These are phyloP conservation scores for Termitomyces sp. DNA, from an alignment of 768 basidiomycete genomes.

Conservation along the genomic window DNA sequence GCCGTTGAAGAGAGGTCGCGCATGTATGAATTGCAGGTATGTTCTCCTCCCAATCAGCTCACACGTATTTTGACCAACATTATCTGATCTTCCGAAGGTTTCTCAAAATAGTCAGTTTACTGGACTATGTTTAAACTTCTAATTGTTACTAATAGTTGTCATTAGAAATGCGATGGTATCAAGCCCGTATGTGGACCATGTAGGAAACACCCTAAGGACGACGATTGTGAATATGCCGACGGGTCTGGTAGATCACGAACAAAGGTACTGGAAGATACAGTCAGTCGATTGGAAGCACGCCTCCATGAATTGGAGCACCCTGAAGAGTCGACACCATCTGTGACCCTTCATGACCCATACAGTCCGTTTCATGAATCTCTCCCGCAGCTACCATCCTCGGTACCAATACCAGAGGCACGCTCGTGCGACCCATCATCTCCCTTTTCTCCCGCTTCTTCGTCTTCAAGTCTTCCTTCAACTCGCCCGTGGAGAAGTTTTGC, in stretches of 20 bases:
- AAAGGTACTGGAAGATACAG: slow-evolving; percentile 56
- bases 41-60: slow-evolving; percentile 10
- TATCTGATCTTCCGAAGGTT: slow-evolving; percentile 29
- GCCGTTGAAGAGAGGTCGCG: slow-evolving; percentile 51
- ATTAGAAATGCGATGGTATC: slow-evolving; percentile 65
- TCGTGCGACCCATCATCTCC: slow-evolving; percentile 32
- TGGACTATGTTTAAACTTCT: slow-evolving; percentile 1
- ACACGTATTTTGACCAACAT: neutral
- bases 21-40: slow-evolving; percentile 53
- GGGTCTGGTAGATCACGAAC: slow-evolving; percentile 58
- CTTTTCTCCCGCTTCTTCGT: slow-evolving; percentile 42
- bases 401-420: slow-evolving; percentile 29
- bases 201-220: slow-evolving; percentile 51
- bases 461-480: slow-evolving; percentile 47
- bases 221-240: slow-evolving; percentile 73
- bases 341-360: slow-evolving; percentile 54
- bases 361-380: slow-evolving; percentile 25
- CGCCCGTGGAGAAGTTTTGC: slow-evolving; percentile 38
- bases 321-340: slow-evolving; percentile 39
- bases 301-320: slow-evolving; percentile 58
- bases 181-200: slow-evolving; percentile 68
- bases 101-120: slow-evolving; percentile 45
- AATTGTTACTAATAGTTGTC: slow-evolving; percentile 5
- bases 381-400: slow-evolving; percentile 30
- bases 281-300: slow-evolving; percentile 52